Evolutionary conservation across 768 basidiomycete species (phyloP).

Genomic region (Amanita inopinata): DNA sequence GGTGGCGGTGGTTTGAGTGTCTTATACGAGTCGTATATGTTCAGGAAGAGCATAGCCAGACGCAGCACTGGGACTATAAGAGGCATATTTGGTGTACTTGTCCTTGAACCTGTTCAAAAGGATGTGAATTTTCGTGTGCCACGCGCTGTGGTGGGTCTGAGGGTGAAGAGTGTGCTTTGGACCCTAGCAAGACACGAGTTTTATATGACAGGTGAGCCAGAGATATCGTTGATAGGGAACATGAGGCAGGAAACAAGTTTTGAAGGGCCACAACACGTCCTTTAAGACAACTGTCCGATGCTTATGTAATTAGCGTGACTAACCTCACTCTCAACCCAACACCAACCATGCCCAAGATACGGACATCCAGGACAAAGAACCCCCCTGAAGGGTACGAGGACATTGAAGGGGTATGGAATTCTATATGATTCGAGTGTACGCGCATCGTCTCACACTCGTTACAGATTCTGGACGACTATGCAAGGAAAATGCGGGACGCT

Average conservation of each 20-base stretch:
- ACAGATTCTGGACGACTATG: conserved; percentile 95
- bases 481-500: conserved; percentile 98
- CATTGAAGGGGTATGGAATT: conserved; percentile 60
- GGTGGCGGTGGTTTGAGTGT: conserved; percentile 59
- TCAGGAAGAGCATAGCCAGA: conserved; percentile 61
- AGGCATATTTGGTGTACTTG: conserved; percentile 40
- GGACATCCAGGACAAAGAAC: conserved; percentile 83
- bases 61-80: conserved; percentile 60
- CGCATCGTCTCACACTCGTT: conserved; percentile 7
- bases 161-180: not conserved
- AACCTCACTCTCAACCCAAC: not conserved
- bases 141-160: not conserved
- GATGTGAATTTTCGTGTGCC: not conserved
- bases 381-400: conserved; percentile 97
- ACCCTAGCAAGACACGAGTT: not conserved
- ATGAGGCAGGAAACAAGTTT: no score
- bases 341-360: conserved; percentile 82
- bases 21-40: conserved; percentile 81
- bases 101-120: not conserved
- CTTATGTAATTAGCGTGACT: conserved; percentile 15
- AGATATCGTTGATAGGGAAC: not conserved
- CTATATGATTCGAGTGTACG: not conserved
- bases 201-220: not conserved
- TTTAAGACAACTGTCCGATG: no score
- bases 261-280: no score